Base-by-base conservation (phyloP, 768 basidiomycete genomes). In the Cantharellus anzutake region DNA sequence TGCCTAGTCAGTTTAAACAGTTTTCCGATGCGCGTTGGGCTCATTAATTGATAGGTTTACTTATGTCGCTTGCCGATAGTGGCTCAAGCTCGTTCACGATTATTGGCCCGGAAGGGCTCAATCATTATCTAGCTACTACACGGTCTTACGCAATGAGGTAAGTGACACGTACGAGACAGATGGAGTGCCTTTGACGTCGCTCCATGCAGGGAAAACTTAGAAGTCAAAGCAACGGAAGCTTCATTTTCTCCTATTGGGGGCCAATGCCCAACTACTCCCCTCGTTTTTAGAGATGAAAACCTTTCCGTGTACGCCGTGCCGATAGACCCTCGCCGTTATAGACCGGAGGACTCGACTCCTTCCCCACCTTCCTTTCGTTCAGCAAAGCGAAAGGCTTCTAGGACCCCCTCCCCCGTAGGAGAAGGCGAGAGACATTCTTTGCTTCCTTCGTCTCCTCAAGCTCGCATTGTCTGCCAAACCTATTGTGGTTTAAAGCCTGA, bases 1-100 rank as follows among this genome's bases (percentile, higher is more conserved):
- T 94, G 53, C 73, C 86, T 63, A 89, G 91, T 87, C 65, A 57
- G 75, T 67, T 41, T 42, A 39, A 11, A 11, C 35, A 41, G 29
- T 48, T 59, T 59, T 3, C 51, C 29, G 7, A 41, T 40, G 16
- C 48, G 3, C 34, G 38, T 11, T 73, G 75, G 77, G 65, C 67
- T 71, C 5, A 59, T 59, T 37, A 41, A 34, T 48, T 41, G 3
- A 16, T 64, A 86, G 90, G 89, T 0, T 67, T 89, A 5, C 61
- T 89, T 29, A 86, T 93, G 86, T 80, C 80, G 1, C 73, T 84
- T 60, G 86, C 86, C 14, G 92, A 94, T 71, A 76, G 77, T 0
- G 76, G 78, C 0, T 75, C 81, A 40, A 68, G 73, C 16, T 71
- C 75, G 48, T 63, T 94, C 41, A 71, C 78, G 51, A 65, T 94